Evolutionary conservation across 2,329 filamentous ascomycete genomes (phyloP), one percentile per base, ranked within the genome.

Genomic region (Incumbomyces delicatus): DNA sequence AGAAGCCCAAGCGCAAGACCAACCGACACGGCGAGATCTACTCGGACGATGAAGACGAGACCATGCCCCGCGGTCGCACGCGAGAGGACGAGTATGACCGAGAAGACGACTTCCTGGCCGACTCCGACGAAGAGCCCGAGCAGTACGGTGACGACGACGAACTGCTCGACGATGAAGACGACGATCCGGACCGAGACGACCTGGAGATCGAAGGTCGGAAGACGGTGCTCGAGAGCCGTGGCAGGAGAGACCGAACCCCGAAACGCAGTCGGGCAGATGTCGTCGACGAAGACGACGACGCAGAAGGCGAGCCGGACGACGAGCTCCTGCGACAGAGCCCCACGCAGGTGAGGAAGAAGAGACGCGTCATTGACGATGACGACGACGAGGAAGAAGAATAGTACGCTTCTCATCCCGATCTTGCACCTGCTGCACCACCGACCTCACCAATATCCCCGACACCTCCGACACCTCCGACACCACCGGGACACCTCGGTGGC

Each of bases 61-160:
- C 66, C 47, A 61, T 64, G 22, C 64, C 67, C 20, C 63, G 68
- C 35, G 62, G 65, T 3, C 63, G 68, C 18, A 69, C 63, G 66
- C 82, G 84, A 61, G 80, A 88, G 63, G 83, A 94, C 65, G 82
- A 89, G 58, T 89, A 89, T 58, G 85, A 90, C 60, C 83, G 85
- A 58, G 82, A 85, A 40, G 85, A 89, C 59, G 85, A 83, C 44
- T 90, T 90, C 65, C 80, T 90, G 44, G 70, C 70, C 18, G 64
- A 63, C 13, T 71, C 68, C 39, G 70, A 73, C 41, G 70, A 73
- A 56, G 70, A 73, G 39, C 59, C 63, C 1, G 70, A 73, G 49
- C 58, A 70, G 29, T 67, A 63, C 13, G 69, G 64, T 7, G 64
- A 65, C 18, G 67, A 67, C 17, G 67, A 66, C 3, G 69, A 62